Base-by-base conservation (phyloP, 495 filamentous ascomycete species). In the Podospora pseudopauciseta region DNA sequence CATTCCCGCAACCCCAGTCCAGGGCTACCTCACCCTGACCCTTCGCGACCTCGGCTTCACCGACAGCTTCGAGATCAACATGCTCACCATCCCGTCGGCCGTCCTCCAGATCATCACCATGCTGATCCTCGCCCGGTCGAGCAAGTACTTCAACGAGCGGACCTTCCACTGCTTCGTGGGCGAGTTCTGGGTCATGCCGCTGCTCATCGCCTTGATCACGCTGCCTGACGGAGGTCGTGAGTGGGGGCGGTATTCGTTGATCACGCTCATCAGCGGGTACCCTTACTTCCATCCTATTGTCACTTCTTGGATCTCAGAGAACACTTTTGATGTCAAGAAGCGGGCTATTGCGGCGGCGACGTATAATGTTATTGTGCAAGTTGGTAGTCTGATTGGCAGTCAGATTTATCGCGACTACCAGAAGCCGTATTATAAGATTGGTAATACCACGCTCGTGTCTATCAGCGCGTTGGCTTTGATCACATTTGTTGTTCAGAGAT, bases 291-390 rank as follows among this genome's bases (percentile, higher is more conserved):
- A 75, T 28, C 71, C 87, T 75, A 84, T 79, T 44, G 76, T 78
- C 34, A 72, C 76, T n/a, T 72, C 71, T 0, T 78, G 77, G 77
- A 74, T 76, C 30, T 77, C 75, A 16, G 80, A 86, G 18, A 86
- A 87, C 67, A 81, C 83, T 0, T 86, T 85, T 27, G 80, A 82
- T 16, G 86, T 88, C 30, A 80, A 85, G 19, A 80, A 84, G 15
- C 76, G 86, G 3, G 83, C 86, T 0, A 79, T 88, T n/a, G 83
- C 84, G 0, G 84, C 83, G 3, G 85, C 86, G 3, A 72, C 84
- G 63, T 89, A 87, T 73, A 91, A 91, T 73, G 90, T 92, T 85
- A 82, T 81, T 60, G 86, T 89, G 1, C 89, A 92, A 71, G 79
- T 82, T 0, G 84, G 83, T 34, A 86, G 79, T 20, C 87, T 91